Percentiles rank a stretch among this genome's conserved stretches.
These are phyloP conservation scores for Ustilago trichophora DNA, from an alignment of 1,284 basidiomycete species.

Conservation along the genomic window DNA sequence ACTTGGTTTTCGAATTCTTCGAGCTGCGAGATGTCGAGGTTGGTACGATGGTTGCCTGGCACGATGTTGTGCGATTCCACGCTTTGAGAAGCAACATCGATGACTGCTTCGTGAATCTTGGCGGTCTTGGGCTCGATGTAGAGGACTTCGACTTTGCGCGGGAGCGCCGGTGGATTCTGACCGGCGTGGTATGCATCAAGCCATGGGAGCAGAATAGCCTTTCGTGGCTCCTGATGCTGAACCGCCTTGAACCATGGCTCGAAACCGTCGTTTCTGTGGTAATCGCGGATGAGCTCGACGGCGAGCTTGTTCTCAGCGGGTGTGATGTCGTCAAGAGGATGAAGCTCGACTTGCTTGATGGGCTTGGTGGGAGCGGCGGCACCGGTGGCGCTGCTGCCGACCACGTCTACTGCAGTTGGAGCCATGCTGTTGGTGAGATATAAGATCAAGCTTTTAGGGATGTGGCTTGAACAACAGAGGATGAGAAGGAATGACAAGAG, in stretches of 20 bases:
- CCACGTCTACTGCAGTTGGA: conserved; percentile 18
- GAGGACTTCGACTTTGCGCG: conserved; percentile 25
- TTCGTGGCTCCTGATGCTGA: conserved; percentile 38
- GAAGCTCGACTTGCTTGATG: conserved; percentile 11
- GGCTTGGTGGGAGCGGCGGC: not conserved
- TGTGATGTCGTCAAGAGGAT: conserved; percentile 38
- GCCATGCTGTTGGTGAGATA: conserved; percentile 12
- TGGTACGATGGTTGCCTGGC: conserved; percentile 12
- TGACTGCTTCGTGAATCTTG: conserved; percentile 20
- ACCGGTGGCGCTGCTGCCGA: not conserved
- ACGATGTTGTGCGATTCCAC: conserved; percentile 28
- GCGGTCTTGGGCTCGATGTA: conserved; percentile 29
- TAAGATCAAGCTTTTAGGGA: not conserved
- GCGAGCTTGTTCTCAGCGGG: conserved; percentile 22
- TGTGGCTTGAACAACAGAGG: no score
- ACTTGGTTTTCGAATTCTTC: conserved; percentile 17
- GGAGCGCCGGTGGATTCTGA: conserved; percentile 5
- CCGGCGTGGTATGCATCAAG: conserved; percentile 35
- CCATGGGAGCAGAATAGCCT: conserved; percentile 28
- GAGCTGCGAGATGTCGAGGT: conserved; percentile 42
- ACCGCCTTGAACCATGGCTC: conserved; percentile 42
- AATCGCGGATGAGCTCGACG: conserved; percentile 18
- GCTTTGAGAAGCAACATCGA: conserved; percentile 15
- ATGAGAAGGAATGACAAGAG: no score
- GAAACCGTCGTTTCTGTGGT: conserved; percentile 13